phyloP scores from a whole-genome alignment of 2,329 filamentous ascomycete species.

The Fusarium buharicum region DNA sequence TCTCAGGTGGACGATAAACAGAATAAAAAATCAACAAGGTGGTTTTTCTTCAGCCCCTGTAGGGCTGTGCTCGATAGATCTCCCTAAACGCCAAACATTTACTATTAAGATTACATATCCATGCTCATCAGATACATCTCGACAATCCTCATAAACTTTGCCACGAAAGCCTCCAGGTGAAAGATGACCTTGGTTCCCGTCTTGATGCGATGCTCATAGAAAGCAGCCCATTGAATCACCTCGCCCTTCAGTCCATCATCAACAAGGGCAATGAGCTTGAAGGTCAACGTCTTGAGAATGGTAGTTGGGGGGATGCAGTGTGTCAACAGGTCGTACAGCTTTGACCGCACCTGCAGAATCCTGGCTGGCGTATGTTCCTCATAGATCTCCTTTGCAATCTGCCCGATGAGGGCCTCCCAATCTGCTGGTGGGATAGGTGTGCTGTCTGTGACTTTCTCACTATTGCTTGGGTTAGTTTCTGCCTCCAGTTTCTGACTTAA shows the following conservation, averaged over 20 bases:
- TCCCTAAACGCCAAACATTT: constrained; percentile 41
- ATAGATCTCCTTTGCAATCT: constrained; percentile 93
- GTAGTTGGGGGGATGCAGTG: constrained; percentile 97
- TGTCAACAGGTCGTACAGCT: constrained; percentile 96
- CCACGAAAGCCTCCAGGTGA: constrained; percentile 97
- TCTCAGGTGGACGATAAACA: neutral
- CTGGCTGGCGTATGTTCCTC: constrained; percentile 90
- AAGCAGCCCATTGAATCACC: constrained; percentile 94
- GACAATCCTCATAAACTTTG: constrained; percentile 96
- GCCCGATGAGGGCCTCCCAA: constrained; percentile 91
- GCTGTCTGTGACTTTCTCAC: constrained; percentile 87
- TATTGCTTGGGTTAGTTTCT: constrained; percentile 55
- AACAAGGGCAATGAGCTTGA: constrained; percentile 87
- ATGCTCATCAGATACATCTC: constrained; percentile 93
- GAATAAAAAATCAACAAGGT: constrained; percentile 7
- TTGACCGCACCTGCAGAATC: constrained; percentile 87
- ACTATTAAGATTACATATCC: constrained; percentile 64
- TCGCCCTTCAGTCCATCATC: constrained; percentile 92
- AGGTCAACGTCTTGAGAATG: constrained; percentile 93
- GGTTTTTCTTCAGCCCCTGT: constrained; percentile 19
- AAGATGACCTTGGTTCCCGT: constrained; percentile 96
- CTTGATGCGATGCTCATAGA: constrained; percentile 95
- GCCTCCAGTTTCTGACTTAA: neutral
- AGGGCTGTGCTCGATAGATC: constrained; percentile 25
- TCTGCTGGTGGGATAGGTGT: constrained; percentile 94